A percentile compares a stretch with the other conserved stretches of the same genome.
Conservation (phyloP, 1,284 basidiomycete species). For the Puccinia horiana region DNA sequence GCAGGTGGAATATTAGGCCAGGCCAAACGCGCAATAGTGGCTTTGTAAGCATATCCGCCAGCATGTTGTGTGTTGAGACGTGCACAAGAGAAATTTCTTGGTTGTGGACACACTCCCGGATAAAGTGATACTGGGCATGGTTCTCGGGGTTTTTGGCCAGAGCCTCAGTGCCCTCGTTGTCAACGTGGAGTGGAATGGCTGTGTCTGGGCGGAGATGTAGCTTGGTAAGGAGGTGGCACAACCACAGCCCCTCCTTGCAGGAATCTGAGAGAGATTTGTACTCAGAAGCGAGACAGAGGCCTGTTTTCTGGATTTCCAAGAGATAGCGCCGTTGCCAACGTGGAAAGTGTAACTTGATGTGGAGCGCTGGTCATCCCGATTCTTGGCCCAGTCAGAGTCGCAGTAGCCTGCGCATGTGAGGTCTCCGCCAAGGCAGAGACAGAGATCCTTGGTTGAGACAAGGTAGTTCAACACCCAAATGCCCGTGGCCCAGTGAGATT, state of each 20-base stretch:
- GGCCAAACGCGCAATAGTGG: background rate
- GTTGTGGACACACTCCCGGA: background rate
- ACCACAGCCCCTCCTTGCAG: background rate
- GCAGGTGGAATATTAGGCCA: no score
- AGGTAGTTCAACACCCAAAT: background rate
- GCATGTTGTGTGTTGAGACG: background rate
- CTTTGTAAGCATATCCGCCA: background rate
- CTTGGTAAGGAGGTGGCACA: background rate
- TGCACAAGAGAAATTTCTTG: background rate
- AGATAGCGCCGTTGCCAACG: background rate
- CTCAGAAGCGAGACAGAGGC: no score
- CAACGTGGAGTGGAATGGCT: background rate
- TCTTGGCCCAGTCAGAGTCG: conserved; percentile 24
- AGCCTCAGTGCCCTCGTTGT: background rate
- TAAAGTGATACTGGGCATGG: background rate
- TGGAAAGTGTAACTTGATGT: conserved; percentile 1
- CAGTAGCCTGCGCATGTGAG: background rate
- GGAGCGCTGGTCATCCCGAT: background rate
- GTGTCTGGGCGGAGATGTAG: background rate
- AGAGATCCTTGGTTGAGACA: background rate
- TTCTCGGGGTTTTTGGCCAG: background rate
- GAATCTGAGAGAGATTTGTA: background rate
- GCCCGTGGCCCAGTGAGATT: background rate
- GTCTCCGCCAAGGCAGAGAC: background rate
- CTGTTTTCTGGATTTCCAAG: conserved; percentile 24